These are phyloP conservation scores for Coelastrella sp. DNA, from an alignment of 139 green algal species.

Conservation along the genomic window DNA sequence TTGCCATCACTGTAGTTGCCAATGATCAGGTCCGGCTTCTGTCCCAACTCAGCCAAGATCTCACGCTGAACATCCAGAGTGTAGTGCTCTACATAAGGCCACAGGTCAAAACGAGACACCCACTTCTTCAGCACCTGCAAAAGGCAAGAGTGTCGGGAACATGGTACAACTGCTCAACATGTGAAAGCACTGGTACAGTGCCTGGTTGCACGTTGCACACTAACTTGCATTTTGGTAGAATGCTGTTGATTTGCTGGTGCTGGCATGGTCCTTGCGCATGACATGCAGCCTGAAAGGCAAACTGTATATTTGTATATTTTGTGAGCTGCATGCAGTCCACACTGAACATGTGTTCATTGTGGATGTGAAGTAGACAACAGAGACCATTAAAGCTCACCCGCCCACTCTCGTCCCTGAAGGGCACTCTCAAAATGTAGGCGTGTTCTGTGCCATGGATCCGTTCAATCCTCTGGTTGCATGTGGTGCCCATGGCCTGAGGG, in stretches of 20 bases:
- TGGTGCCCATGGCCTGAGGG: constrained; percentile 76
- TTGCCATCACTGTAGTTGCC: constrained; percentile 91
- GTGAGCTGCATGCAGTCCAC: too few species aligned
- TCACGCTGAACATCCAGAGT: constrained; percentile 76
- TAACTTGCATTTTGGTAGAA: too few species aligned
- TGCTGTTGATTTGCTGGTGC: too few species aligned
- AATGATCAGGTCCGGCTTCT: constrained; percentile 84
- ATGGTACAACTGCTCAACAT: too few species aligned
- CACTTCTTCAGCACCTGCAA: constrained; percentile 71
- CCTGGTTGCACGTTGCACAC: too few species aligned
- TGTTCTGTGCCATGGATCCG: constrained; percentile 74
- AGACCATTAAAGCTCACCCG: not conserved
- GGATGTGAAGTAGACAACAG: too few species aligned
- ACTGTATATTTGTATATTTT: too few species aligned
- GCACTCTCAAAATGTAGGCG: constrained; percentile 82
- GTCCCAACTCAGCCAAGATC: constrained; percentile 55
- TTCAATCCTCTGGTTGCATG: constrained; percentile 86
- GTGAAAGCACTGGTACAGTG: too few species aligned
- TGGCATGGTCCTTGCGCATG: too few species aligned
- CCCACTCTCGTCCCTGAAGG: constrained; percentile 68
- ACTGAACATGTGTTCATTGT: too few species aligned
- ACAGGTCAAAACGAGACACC: constrained; percentile 84
- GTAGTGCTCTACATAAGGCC: constrained; percentile 89
- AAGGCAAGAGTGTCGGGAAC: too few species aligned
- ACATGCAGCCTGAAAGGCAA: too few species aligned